Evolutionary conservation across 345 rosid genomes (phyloP).

Genomic region (Lepidium aucheri): DNA sequence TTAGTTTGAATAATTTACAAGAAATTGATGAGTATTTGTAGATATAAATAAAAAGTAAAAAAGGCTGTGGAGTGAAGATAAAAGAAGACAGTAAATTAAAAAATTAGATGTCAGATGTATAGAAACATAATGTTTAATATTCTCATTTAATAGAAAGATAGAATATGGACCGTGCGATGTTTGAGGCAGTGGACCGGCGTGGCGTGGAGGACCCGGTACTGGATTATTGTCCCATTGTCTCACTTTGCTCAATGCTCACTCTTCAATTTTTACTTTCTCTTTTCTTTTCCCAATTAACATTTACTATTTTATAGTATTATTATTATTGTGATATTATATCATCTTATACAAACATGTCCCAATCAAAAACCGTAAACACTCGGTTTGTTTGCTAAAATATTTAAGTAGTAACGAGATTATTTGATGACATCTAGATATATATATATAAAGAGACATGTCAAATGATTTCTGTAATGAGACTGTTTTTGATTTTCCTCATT

Average conservation of each 20-base stretch:
- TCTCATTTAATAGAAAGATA: conserved; percentile 23
- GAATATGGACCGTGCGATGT: conserved; percentile 27
- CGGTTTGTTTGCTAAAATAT: no score
- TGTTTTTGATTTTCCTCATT: no score
- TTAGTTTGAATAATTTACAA: no score
- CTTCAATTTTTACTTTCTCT: background rate
- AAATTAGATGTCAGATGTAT: conserved; percentile 7
- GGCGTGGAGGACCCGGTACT: conserved; percentile 29
- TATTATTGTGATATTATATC: background rate
- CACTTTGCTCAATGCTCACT: conserved; percentile 23
- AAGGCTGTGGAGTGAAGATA: background rate
- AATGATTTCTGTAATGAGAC: no score
- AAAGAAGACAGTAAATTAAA: background rate
- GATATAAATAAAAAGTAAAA: background rate
- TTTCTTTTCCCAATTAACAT: background rate
- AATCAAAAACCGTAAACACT: no score
- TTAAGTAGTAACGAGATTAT: no score
- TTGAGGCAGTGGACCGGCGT: conserved; percentile 29
- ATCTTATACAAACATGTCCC: background rate
- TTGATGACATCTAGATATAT: no score
- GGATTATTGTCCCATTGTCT: conserved; percentile 24
- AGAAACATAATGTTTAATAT: conserved; percentile 8
- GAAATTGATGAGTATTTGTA: background rate
- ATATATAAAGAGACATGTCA: no score
- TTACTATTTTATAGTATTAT: no score